A percentile compares a stretch with the other conserved stretches of the same genome.
Evolutionary conservation across 2,329 filamentous ascomycete species (phyloP).

Genomic region (Bertia moriformis): DNA sequence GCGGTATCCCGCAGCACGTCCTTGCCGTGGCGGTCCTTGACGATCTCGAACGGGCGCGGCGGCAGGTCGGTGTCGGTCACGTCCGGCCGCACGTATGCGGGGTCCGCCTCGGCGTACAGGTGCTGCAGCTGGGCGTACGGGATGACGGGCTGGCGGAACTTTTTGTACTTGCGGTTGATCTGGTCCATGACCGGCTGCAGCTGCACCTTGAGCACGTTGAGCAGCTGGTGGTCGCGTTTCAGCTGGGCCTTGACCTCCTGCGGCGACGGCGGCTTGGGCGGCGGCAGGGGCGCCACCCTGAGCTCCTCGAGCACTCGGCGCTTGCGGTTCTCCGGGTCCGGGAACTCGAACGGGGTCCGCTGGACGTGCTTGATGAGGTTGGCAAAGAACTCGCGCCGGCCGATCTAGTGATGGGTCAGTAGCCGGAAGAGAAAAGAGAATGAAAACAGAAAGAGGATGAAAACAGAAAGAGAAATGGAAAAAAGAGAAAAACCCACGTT

Average conservation of each 20-base stretch:
- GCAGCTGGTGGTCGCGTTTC: conserved; percentile 65
- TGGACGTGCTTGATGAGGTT: conserved; percentile 62
- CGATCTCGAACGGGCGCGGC: conserved; percentile 64
- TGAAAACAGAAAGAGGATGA: background rate
- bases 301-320: conserved; percentile 69
- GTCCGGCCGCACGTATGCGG: conserved; percentile 46
- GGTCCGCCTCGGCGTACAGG: conserved; percentile 70
- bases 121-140: conserved; percentile 63
- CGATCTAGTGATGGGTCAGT: conserved; percentile 23
- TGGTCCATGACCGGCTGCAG: conserved; percentile 96
- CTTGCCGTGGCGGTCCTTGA: conserved; percentile 65
- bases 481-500: conserved; percentile 26
- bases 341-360: conserved; percentile 72
- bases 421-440: background rate
- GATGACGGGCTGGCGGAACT: conserved; percentile 71
- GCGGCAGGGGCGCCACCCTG: conserved; percentile 58
- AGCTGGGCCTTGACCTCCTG: conserved; percentile 69
- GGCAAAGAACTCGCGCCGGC: conserved; percentile 66
- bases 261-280: conserved; percentile 55
- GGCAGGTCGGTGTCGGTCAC: conserved; percentile 32
- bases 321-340: conserved; percentile 72
- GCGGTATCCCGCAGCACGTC: conserved; percentile 61
- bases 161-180: conserved; percentile 77
- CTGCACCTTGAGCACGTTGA: conserved; percentile 77
- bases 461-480: background rate